Evolutionary conservation across 2,329 filamentous ascomycete species (phyloP), one percentile per base, ranked within the genome.

Genomic region (Colletotrichum sp.): DNA sequence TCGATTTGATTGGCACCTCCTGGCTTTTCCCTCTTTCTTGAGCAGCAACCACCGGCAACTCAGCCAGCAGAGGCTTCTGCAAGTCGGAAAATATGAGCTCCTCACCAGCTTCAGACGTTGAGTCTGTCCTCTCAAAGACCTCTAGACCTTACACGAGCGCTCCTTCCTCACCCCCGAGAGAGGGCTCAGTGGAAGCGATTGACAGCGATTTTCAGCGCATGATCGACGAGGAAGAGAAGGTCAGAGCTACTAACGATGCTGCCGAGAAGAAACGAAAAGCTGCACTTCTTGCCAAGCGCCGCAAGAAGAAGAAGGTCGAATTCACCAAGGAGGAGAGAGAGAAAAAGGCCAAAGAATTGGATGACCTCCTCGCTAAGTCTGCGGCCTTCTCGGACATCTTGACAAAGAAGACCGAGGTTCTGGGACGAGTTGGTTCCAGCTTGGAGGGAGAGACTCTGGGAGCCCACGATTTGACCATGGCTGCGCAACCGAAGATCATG

Each of bases 401-500:
- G 2, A 93, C 91, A 0, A 89, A 91, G 71, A 93, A 93, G 82
- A 93, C 92, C 0, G 88, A 92, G 66, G 91, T 90, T 0, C 85
- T 93, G 1, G 92, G 92, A 2, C 88, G 91, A 3, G 91, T 93
- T 0, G 92, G 92, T 4, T 91, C 89, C 5, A 88, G 89, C 10
- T 86, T 93, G 3, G 90, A 92, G 73, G 92, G 91, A 15, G 89
- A 92, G 79, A 86, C 89, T 0, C 83, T 93, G 0, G 90, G 91
- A 7, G 91, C 92, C 77, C 92, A 93, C 71, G 90, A 96, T 70
- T 85, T 98, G 18, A 90, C 93, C 72, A 95, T 98, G 83, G 96
- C 96, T 0, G 90, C 94, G 77, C 97, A 99, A 82, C 97, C 97
- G 0, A 93, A 93, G 78, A 92, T 96, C 75, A 92, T 99, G 80